Percentiles rank a stretch among this genome's conserved stretches.
Evolutionary conservation across 306 rosid genomes (phyloP).

Genomic region (Pachyrhizus erosus): DNA sequence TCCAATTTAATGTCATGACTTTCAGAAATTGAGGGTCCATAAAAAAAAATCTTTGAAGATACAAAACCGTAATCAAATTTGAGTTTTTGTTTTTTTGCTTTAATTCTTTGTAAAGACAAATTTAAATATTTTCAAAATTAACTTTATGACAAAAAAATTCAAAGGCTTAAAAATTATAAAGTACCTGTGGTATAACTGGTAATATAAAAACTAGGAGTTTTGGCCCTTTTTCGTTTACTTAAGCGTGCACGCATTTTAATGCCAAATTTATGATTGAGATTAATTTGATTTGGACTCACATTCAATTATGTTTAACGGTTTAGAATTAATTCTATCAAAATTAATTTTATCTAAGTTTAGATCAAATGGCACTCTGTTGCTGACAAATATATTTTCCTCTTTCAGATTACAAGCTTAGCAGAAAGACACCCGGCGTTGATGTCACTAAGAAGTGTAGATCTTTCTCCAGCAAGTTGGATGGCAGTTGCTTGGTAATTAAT

Average conservation of each 20-base stretch:
- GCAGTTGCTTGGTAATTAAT: slow-evolving; percentile 80
- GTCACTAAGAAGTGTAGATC: slow-evolving; percentile 94
- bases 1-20: not conserved
- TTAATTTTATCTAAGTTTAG: not conserved
- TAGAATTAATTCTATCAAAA: not conserved
- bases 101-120: not conserved
- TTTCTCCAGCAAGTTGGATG: slow-evolving; percentile 99
- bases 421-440: slow-evolving; percentile 86
- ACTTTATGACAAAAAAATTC: not conserved
- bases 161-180: not conserved
- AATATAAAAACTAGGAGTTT: not conserved
- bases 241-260: not conserved
- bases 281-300: not conserved
- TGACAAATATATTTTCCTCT: slow-evolving; percentile 30
- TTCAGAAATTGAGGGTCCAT: not conserved
- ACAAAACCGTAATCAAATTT: not conserved
- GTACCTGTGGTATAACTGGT: not conserved
- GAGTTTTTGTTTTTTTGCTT: not conserved
- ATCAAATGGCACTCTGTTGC: not conserved
- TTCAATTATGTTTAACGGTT: not conserved
- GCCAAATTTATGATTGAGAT: not conserved
- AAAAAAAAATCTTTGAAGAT: not conserved
- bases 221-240: not conserved
- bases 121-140: not conserved
- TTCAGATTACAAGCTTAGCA: slow-evolving; percentile 78